phyloP scores from a whole-genome alignment of 164 flowering plant genomes.

The Stephania yunnanensis region DNA sequence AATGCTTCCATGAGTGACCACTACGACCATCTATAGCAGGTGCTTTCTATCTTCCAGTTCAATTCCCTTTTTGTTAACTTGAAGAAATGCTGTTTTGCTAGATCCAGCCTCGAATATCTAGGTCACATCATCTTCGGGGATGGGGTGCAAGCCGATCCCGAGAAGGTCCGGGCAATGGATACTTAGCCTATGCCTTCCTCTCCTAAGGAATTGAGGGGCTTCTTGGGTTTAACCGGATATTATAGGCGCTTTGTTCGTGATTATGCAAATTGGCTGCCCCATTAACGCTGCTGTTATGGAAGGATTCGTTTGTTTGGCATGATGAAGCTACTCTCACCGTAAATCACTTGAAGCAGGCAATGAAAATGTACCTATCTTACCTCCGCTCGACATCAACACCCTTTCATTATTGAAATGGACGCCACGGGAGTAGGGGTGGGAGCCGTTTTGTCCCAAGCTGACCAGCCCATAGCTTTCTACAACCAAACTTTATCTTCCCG shows the following conservation, averaged over 20 bases:
- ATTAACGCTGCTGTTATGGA: constrained; percentile 7
- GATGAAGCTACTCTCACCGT: background rate
- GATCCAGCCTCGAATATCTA: background rate
- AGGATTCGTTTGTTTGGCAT: constrained; percentile 5
- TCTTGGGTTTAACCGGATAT: background rate
- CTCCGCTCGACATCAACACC: constrained; percentile 5
- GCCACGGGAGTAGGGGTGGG: background rate
- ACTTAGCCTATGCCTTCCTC: background rate
- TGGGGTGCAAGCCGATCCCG: background rate
- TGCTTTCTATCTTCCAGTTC: background rate
- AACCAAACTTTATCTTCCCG: background rate
- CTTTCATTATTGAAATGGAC: constrained; percentile 4
- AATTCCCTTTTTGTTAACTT: background rate
- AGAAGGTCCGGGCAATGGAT: background rate
- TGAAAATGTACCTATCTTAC: constrained; percentile 3
- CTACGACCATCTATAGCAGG: background rate
- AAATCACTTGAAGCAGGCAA: background rate
- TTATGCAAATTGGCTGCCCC: background rate
- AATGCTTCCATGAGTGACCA: background rate
- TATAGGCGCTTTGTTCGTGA: background rate
- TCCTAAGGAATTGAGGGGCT: background rate
- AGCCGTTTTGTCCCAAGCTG: background rate
- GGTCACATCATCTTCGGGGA: background rate
- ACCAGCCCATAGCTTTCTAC: background rate
- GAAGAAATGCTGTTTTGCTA: background rate